Evolutionary conservation across 306 rosid genomes (phyloP), one percentile per base, ranked within the genome.

Genomic region (Vicia sativa): DNA sequence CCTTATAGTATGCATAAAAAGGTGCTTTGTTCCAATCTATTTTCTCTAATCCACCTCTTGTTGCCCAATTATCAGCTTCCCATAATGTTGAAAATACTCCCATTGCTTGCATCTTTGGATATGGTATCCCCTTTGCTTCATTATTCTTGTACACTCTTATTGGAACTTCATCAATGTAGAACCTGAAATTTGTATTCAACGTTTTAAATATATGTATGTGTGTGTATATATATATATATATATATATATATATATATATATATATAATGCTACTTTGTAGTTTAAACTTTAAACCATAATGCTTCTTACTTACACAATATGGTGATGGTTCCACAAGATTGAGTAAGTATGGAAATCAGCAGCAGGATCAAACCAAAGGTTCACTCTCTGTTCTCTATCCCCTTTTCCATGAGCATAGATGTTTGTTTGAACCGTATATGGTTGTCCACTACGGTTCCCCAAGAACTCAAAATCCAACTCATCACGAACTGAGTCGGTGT

Each of bases 61-160:
- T 92, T 7, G 98, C 98, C 98, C 98, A 92, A 14, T 92, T 75
- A 67, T 89, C 96, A 9, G 96, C 98, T 74, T 89, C 98, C 98
- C 98, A 92, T 34, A 92, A 15, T 7, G 98, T 89, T 0, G 98
- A 89, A 42, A 76, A 92, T 53, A 92, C 85, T 37, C 95, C 96
- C 98, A 92, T 89, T 0, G 98, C 83, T 19, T 92, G 98, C 52
- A 56, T 29, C 64, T 29, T 85, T 4, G 95, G 98, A 83, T 63
- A 92, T 23, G 95, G 91, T 3, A 89, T 56, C 23, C 96, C 91
- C 61, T 16, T 87, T 0, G 76, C 91, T 75, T 89, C 96, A 7
- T 87, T 84, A 79, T 92, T 87, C 82, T 92, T 92, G 89, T 87
- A 87, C 12, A 87, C 91, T 58, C 98, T 87, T n/a, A 92, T 83